Evolutionary conservation across 768 basidiomycete species (phyloP).

Genomic region (Chiua virens): DNA sequence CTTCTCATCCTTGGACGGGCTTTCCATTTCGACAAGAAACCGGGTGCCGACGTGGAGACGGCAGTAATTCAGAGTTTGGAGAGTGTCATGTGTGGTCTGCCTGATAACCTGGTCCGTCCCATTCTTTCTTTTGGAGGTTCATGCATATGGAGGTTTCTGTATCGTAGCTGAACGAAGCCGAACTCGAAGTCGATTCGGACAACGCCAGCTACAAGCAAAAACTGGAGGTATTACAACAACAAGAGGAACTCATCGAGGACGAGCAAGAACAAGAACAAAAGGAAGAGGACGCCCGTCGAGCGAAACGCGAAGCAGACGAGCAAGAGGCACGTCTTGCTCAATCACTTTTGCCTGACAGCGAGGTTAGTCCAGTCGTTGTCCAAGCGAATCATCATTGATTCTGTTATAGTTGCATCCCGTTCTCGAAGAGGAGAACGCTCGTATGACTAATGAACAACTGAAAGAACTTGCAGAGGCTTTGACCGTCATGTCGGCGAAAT

Average conservation of each 20-base stretch:
- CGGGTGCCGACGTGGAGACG: conserved; percentile 73
- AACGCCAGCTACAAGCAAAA: conserved; percentile 97
- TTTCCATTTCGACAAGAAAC: conserved; percentile 85
- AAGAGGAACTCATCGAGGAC: conserved; percentile 99
- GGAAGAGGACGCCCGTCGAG: conserved; percentile 88
- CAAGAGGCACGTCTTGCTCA: conserved; percentile 76
- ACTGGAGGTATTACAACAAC: conserved; percentile 95
- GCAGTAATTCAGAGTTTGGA: conserved; percentile 81
- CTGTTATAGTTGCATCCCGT: conserved; percentile 60
- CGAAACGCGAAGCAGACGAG: conserved; percentile 78
- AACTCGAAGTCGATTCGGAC: conserved; percentile 92
- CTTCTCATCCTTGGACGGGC: conserved; percentile 92
- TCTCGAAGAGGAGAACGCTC: conserved; percentile 64
- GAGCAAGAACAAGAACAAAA: conserved; percentile 98
- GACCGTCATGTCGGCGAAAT: conserved; percentile 88
- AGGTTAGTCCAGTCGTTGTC: conserved; percentile 47
- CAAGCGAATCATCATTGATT: neutral
- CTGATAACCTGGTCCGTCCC: conserved; percentile 83
- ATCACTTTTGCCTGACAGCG: conserved; percentile 83
- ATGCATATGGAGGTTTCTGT: neutral
- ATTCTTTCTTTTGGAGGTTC: too few relatives aligned
- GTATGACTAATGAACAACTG: conserved; percentile 96
- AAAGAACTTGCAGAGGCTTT: conserved; percentile 92
- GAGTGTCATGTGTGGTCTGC: conserved; percentile 86
- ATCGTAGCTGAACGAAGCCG: conserved; percentile 91